These are phyloP conservation scores for Marsdenia floribunda DNA, from an alignment of 257 asterid species.

Conservation along the genomic window DNA sequence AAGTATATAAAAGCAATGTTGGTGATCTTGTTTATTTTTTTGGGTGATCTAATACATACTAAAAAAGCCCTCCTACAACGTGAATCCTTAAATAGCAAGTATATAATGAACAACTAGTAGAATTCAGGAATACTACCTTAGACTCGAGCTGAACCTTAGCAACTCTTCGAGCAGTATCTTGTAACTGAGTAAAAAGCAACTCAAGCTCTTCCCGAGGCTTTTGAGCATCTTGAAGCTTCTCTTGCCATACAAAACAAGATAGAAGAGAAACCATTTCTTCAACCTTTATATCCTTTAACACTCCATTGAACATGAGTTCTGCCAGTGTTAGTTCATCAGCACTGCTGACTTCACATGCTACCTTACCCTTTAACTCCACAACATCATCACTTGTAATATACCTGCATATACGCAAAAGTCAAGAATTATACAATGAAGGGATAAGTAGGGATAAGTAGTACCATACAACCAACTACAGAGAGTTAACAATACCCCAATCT, in stretches of 20 bases:
- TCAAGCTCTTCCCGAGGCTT: constrained; percentile 91
- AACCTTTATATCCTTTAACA: constrained; percentile 65
- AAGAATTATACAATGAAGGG: not conserved
- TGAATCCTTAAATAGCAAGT: not conserved
- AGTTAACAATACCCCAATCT: constrained; percentile 66
- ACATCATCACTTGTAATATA: constrained; percentile 72
- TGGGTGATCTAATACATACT: not conserved
- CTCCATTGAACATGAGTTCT: constrained; percentile 88
- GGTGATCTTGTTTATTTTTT: not conserved
- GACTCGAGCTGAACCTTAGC: constrained; percentile 95
- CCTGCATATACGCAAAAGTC: constrained; percentile 38
- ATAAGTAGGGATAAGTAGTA: not conserved
- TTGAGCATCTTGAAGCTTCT: constrained; percentile 84
- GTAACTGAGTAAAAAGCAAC: constrained; percentile 66
- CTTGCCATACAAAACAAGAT: constrained; percentile 97
- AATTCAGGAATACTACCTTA: constrained; percentile 51
- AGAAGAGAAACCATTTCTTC: constrained; percentile 94
- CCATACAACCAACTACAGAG: constrained; percentile 12
- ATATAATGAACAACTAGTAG: not conserved
- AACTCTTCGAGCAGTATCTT: constrained; percentile 84
- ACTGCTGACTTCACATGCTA: constrained; percentile 94
- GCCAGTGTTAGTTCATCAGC: constrained; percentile 94
- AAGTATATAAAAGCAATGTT: not conserved
- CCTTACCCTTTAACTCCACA: constrained; percentile 88
- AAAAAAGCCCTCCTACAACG: not conserved